Conservation (phyloP, 306 rosid genomes). For the Dryas alaskensis region DNA sequence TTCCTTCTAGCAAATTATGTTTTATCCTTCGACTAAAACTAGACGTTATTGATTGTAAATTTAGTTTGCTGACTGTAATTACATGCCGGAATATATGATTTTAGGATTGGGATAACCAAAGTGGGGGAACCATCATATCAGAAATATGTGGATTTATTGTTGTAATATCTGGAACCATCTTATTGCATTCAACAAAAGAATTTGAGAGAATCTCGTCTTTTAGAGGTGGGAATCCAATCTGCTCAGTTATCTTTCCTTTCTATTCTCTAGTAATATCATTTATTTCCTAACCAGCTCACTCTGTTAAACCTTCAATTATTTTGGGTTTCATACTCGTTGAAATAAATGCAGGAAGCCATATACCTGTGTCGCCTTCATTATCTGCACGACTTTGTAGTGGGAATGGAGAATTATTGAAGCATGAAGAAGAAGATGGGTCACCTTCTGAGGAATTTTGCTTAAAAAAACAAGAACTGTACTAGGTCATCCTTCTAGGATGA, state of each 20-base stretch:
- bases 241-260: neutral
- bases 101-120: conserved; percentile 87
- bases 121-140: conserved; percentile 54
- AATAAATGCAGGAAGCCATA: conserved; percentile 39
- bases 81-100: conserved; percentile 22
- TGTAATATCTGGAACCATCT: conserved; percentile 71
- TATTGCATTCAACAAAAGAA: conserved; percentile 71
- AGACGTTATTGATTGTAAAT: neutral
- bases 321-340: conserved; percentile 20
- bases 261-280: neutral
- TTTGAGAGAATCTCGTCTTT: conserved; percentile 67
- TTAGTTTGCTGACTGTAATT: conserved; percentile 18
- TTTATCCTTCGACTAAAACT: neutral
- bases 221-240: conserved; percentile 48
- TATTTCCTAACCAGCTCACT: neutral
- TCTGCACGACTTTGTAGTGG: conserved; percentile 55
- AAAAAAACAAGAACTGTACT: conserved; percentile 53
- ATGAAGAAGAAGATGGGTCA: conserved; percentile 46
- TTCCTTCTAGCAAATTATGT: neutral
- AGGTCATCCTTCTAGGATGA: conserved; percentile 30
- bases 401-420: conserved; percentile 57
- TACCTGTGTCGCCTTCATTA: conserved; percentile 58
- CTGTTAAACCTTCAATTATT: conserved; percentile 12
- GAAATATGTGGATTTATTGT: conserved; percentile 86
- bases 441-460: conserved; percentile 43